phyloP scores from a whole-genome alignment of 2,329 filamentous ascomycete genomes.

The Eurotiales sp. region DNA sequence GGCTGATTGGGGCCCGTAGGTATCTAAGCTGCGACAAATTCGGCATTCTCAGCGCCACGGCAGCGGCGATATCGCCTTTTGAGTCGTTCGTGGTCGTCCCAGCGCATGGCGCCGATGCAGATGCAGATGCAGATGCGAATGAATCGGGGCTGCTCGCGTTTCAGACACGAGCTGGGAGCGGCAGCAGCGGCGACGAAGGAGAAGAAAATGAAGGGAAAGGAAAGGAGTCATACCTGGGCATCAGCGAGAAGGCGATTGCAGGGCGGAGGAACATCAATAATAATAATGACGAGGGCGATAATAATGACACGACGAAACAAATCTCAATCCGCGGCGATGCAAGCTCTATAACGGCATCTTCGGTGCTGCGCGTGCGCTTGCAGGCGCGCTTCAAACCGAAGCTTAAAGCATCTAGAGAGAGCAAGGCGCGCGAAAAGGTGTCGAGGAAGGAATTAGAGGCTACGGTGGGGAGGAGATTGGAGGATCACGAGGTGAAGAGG shows the following conservation, averaged over 20 bases:
- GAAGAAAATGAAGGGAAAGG: too few relatives aligned
- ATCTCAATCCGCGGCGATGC: slow-evolving; percentile 75
- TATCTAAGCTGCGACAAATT: slow-evolving; percentile 84
- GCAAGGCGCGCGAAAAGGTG: slow-evolving; percentile 80
- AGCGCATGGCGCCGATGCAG: slow-evolving; percentile 59
- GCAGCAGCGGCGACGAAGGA: slow-evolving; percentile 40
- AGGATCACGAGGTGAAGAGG: slow-evolving; percentile 80
- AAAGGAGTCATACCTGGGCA: slow-evolving; percentile 67
- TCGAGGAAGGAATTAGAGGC: slow-evolving; percentile 80
- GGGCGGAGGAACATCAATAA: neutral
- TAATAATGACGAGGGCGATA: slow-evolving; percentile 22
- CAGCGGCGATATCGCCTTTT: slow-evolving; percentile 76
- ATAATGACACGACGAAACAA: slow-evolving; percentile 30
- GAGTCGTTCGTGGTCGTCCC: slow-evolving; percentile 73
- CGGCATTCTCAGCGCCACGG: slow-evolving; percentile 70
- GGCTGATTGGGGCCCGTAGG: slow-evolving; percentile 31
- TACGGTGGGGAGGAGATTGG: slow-evolving; percentile 68
- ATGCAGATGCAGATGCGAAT: too few relatives aligned
- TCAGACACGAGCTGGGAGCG: slow-evolving; percentile 64
- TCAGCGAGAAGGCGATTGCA: slow-evolving; percentile 43
- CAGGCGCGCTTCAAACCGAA: slow-evolving; percentile 90
- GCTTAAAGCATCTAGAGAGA: slow-evolving; percentile 73
- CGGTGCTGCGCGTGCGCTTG: slow-evolving; percentile 81
- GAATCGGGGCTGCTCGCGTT: slow-evolving; percentile 69
- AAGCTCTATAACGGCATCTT: slow-evolving; percentile 62